Conservation (phyloP, 345 rosid species). For the Sonneratia caseolaris region DNA sequence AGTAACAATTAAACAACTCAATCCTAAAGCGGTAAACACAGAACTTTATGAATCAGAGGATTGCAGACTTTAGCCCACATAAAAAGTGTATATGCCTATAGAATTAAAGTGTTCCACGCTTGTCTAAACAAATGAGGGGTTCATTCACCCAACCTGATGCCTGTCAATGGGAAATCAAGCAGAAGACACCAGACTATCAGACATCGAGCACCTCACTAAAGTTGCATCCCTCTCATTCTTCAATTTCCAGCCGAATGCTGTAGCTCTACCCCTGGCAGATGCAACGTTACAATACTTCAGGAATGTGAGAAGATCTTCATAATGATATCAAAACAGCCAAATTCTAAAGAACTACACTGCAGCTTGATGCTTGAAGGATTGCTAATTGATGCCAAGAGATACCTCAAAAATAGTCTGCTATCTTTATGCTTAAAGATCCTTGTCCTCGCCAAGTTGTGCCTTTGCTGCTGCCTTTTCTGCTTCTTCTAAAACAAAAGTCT, state of each 20-base stretch:
- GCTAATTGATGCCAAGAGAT: neutral
- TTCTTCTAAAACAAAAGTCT: slow-evolving; percentile 60
- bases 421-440: slow-evolving; percentile 26
- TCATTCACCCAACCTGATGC: neutral
- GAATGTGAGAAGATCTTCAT: neutral
- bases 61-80: neutral
- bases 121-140: neutral
- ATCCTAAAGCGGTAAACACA: neutral
- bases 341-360: neutral
- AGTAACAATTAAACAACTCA: neutral
- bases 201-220: neutral
- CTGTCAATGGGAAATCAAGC: neutral
- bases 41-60: neutral
- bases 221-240: neutral
- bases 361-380: neutral
- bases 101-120: too few relatives aligned
- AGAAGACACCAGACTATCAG: neutral
- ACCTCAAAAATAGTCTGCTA: neutral
- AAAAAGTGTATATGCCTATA: neutral
- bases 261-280: neutral
- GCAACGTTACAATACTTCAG: neutral
- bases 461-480: slow-evolving; percentile 74
- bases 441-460: slow-evolving; percentile 41
- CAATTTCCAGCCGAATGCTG: neutral
- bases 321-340: neutral